Base-by-base conservation (phyloP, 768 basidiomycete species). In the Mycena filopes region DNA sequence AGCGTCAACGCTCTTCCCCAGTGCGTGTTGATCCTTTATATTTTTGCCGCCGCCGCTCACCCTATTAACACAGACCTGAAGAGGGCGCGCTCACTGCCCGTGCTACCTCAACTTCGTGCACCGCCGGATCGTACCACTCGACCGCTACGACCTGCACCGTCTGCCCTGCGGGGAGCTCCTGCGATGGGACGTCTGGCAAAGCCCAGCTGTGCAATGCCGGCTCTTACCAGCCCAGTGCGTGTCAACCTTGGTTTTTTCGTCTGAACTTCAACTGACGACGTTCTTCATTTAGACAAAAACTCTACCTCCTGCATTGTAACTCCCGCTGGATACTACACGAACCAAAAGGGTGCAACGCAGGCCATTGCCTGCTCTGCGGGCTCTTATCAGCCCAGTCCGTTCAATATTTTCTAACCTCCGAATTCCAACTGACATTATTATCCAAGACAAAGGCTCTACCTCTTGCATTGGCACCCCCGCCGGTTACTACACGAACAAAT, bases 361-460 rank as follows among this genome's bases (percentile, higher is more conserved):
- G 25, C n/a, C 29, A 33, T 41, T 15, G 36, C 29, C 3, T 66
- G 65, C 53, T 31, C 20, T 18, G n/a, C 26, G 9, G 60, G 65
- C 21, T 38, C 9, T 41, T 67, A 50, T 55, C 60, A 61, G 55
- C 60, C 66, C 28, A 56, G 64, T 55, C 21, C n/a, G 64, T 41
- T 25, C 21, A 36, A 26, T 40, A 51, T 18, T 41, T 21, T 13
- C 13, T 40, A 13, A 13, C 16, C 21, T 25, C 15, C 29, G 21
- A 21, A 25, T 13, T 31, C 51, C 5, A 3, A 29, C 55, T 26
- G 15, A 45, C 33, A 16, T 23, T 12, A 10, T 36, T n/a, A 11
- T 16, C 15, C 3, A 10, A 65, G 63, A 20, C 45, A 40, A 3
- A 8, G 28, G 28, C 15, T 45, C 45, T 36, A 45, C 29, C 9